Base-by-base conservation (phyloP, 257 asterid species). In the Leptodermis oblonga region DNA sequence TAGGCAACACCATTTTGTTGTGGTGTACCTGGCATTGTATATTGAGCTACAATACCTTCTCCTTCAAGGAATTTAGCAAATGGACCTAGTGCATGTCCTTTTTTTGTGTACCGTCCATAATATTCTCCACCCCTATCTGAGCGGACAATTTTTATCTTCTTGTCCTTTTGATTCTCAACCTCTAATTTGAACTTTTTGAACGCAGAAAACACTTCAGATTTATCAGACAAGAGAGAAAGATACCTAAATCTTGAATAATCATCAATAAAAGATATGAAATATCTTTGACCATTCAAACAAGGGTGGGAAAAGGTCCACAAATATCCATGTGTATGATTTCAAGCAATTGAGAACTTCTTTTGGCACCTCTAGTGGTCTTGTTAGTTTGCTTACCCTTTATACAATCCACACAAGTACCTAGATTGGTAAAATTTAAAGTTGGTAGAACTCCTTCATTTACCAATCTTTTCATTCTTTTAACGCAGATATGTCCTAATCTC, bases 301-400 rank as follows among this genome's bases (percentile, higher is more conserved):
- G 31, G 26, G 25, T 5, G 26, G 43, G 30, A 30, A 33, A 70
- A 59, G 25, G 48, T 7, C 67, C 31, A 70, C 23, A 59, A 3
- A 61, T 70, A 61, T 70, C 4, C 22, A 36, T 45, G 62, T 59
- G 68, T 42, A 70, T 59, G 1, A 60, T 58, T 42, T 70, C 49
- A 26, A 70, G 51, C 15, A 60, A 45, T 6, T 52, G 23, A 41
- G 26, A 28, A 15, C 68, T 70, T 31, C 37, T 70, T 25, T 67
- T 60, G 68, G 61, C 60, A 8, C 23, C 31, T 43, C 46, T 70
- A 18, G 61, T 60, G 36, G 55, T 17, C 45, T 0, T 60, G 62
- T 28, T 70, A 34, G 49, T 70, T 58, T 71, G 53, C 33, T 71
- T 62, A 39, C n/a, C 55, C 64, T 15, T 62, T 72, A 52, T 64